Base-by-base conservation (phyloP, 495 filamentous ascomycete genomes). In the Penicillium parvum region DNA sequence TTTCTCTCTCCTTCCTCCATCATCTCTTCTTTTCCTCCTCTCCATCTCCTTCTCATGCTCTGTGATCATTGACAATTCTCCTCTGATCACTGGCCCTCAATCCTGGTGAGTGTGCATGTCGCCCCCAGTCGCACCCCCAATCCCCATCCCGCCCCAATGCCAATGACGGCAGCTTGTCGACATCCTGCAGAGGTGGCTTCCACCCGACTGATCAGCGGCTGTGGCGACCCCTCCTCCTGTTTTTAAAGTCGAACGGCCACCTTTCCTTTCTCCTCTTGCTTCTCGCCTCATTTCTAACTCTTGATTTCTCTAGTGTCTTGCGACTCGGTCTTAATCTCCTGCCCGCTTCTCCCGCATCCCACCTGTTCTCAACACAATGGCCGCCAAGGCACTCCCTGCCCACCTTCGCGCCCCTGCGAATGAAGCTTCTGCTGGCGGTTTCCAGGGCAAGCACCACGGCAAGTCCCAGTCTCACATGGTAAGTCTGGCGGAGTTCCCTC, bases 381-480 rank as follows among this genome's bases (percentile, higher is more conserved):
- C 84, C 41, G 66, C 79, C 44, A 78, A 76, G 60, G 74, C 83
- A 53, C 65, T 96, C 33, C 90, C 90, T 41, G 65, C 84, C 12
- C 90, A 94, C 72, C 78, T 96, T 47, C 87, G 84, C 73, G 71
- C 79, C 35, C 70, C 72, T 35, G 69, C 66, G 16, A 66, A 64
- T 20, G 73, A 64, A 16, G 61, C 58, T 37, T 60, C 67, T 50
- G 75, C 76, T 49, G 83, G 81, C 46, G 36, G 25, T 14, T 74
- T 75, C 52, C 72, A 77, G 53, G 65, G 69, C 45, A 87, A 86
- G 69, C 90, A 95, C 61, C 90, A 96, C 68, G 90, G 88, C 55
- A 96, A 96, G 79, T 84, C 88, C 40, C 86, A 90, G 61, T 94
- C 88, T 25, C 90, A 95, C 68, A 87, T 96, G 85, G 90, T 95